These are phyloP conservation scores for Ciborinia camelliae DNA, from an alignment of 2,329 filamentous ascomycete genomes.

Conservation along the genomic window DNA sequence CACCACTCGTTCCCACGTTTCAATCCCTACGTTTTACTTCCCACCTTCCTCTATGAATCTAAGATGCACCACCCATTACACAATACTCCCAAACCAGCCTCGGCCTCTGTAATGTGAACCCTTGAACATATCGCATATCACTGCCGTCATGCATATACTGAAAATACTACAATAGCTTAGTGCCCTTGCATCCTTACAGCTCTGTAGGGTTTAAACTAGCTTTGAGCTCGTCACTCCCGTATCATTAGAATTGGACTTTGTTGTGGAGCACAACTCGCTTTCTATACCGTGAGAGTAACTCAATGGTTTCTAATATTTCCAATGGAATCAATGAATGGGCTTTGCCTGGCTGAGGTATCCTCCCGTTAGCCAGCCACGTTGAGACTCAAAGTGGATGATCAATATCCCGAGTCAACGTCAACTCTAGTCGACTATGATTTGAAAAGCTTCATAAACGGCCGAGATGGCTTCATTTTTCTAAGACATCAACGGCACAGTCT, in stretches of 20 bases:
- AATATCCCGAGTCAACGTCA: constrained; percentile 16
- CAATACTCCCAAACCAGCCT: not conserved
- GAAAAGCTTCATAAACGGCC: constrained; percentile 31
- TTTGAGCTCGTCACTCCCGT: constrained; percentile 30
- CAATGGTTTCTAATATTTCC: constrained; percentile 18
- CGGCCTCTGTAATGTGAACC: constrained; percentile 6
- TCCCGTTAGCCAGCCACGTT: constrained; percentile 32
- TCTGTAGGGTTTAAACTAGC: constrained; percentile 34
- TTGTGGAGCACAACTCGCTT: constrained; percentile 25
- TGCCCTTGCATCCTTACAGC: constrained; percentile 23
- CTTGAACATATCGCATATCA: constrained; percentile 19
- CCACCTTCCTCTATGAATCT: not conserved
- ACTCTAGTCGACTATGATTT: constrained; percentile 19
- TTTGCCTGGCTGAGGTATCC: constrained; percentile 28
- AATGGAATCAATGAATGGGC: constrained; percentile 17
- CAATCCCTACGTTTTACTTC: not conserved
- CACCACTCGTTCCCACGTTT: constrained; percentile 2
- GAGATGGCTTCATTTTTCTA: constrained; percentile 24
- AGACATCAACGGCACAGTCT: constrained; percentile 22
- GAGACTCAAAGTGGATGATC: constrained; percentile 19
- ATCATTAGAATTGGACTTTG: constrained; percentile 26
- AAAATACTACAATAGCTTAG: constrained; percentile 11
- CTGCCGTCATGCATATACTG: constrained; percentile 25
- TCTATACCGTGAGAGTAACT: constrained; percentile 20
- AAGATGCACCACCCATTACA: constrained; percentile 3